Evolutionary conservation across 2,329 filamentous ascomycete species (phyloP).

Genomic region (Aspergillus japonicus): DNA sequence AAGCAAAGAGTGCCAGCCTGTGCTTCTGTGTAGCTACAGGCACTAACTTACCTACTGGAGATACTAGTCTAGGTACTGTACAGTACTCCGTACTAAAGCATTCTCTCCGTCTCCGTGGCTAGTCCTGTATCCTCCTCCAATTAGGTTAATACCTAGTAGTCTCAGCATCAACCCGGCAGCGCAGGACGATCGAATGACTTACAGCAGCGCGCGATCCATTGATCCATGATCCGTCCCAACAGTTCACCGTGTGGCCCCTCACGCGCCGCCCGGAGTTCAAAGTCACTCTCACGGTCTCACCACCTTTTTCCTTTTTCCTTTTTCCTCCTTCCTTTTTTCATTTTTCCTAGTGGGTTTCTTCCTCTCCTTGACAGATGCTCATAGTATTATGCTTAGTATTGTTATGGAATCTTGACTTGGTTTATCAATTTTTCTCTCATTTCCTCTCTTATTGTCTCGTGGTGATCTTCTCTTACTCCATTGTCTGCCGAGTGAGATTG

Average conservation of each 20-base stretch:
- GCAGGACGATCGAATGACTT: constrained; percentile 27
- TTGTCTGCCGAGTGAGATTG: neutral
- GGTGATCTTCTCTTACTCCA: neutral
- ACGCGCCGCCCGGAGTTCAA: constrained; percentile 10
- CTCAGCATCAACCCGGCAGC: constrained; percentile 24
- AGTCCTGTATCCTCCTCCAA: constrained; percentile 12
- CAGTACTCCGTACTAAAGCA: neutral
- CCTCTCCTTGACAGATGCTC: neutral
- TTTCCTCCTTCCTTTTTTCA: too few relatives aligned
- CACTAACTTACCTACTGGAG: too few relatives aligned
- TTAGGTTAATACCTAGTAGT: neutral
- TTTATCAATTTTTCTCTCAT: neutral
- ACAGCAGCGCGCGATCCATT: constrained; percentile 20
- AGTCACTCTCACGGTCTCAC: neutral
- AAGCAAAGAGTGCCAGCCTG: neutral
- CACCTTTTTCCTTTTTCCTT: too few relatives aligned
- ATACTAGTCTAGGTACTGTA: too few relatives aligned
- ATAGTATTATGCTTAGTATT: neutral
- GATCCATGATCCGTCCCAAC: constrained; percentile 23
- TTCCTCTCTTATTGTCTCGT: neutral
- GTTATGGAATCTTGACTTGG: neutral
- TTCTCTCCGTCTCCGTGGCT: neutral
- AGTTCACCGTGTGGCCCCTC: constrained; percentile 17
- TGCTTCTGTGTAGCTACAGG: too few relatives aligned
- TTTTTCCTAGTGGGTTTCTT: neutral